A percentile compares a stretch with the other conserved stretches of the same genome.
Evolutionary conservation across 2,329 filamentous ascomycete genomes (phyloP).

Genomic region (Talaromyces sp.): DNA sequence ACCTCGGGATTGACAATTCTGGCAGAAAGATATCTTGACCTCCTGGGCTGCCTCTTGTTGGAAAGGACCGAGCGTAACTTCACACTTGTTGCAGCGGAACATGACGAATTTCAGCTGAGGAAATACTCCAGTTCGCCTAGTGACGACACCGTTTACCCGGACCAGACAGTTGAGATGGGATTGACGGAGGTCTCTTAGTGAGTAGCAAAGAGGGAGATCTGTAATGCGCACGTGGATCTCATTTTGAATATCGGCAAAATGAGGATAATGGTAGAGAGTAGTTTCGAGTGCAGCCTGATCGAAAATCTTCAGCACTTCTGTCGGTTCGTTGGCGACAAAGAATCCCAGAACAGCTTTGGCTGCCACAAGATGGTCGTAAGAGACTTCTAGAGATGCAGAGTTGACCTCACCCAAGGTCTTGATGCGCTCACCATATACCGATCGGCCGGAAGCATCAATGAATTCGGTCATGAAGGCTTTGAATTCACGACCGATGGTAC

Average conservation of each 20-base stretch:
- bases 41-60: conserved; percentile 96
- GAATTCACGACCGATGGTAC: conserved; percentile 94
- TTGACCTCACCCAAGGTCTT: conserved; percentile 96
- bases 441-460: conserved; percentile 81
- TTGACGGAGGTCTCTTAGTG: conserved; percentile 89
- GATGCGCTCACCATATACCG: conserved; percentile 92
- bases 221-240: conserved; percentile 98
- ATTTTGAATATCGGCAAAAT: conserved; percentile 95
- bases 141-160: conserved; percentile 91
- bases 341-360: conserved; percentile 93
- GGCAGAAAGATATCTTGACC: conserved; percentile 93
- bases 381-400: conserved; percentile 92
- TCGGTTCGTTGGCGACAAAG: conserved; percentile 90
- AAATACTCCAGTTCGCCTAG: conserved; percentile 89
- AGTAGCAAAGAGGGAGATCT: conserved; percentile 91
- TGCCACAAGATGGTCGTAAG: conserved; percentile 84
- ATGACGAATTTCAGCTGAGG: conserved; percentile 98
- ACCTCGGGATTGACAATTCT: conserved; percentile 90
- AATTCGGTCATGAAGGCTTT: conserved; percentile 96
- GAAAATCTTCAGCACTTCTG: conserved; percentile 94
- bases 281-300: conserved; percentile 97
- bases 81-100: conserved; percentile 94
- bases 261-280: conserved; percentile 90
- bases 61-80: conserved; percentile 87
- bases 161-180: conserved; percentile 94